These are phyloP conservation scores for Phytopythium litorale DNA, from an alignment of 352 stramenopile species.

Conservation along the genomic window DNA sequence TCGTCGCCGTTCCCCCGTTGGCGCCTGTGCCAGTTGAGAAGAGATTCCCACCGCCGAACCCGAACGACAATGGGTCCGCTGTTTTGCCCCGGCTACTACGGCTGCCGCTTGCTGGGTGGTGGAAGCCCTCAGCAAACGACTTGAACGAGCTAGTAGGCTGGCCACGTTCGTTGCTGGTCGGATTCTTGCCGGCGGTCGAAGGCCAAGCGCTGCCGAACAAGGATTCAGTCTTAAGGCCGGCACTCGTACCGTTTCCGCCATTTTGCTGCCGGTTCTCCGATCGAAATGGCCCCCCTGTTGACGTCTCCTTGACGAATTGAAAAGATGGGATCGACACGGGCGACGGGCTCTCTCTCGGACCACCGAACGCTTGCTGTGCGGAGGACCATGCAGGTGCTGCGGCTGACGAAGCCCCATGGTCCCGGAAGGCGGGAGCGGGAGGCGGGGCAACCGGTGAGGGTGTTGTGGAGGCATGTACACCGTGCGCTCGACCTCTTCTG, in stretches of 20 bases:
- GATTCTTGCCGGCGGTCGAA: background rate
- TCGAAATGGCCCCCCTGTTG: background rate
- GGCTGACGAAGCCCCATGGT: too few species aligned
- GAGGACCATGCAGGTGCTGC: background rate
- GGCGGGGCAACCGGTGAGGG: background rate
- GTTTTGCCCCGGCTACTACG: background rate
- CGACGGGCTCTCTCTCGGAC: background rate
- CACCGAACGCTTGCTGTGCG: background rate
- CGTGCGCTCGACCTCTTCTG: background rate
- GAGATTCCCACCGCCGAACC: constrained; percentile 1
- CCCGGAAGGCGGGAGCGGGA: background rate
- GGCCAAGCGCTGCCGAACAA: background rate
- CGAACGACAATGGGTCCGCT: background rate
- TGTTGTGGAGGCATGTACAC: background rate
- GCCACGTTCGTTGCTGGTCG: background rate
- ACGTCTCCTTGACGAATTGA: background rate
- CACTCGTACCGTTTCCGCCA: background rate
- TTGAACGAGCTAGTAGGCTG: background rate
- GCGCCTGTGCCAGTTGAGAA: constrained; percentile 3
- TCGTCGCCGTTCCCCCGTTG: constrained; percentile 1
- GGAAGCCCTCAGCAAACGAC: background rate
- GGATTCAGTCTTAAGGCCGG: background rate
- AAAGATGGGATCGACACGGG: background rate
- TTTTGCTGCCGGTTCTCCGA: background rate
- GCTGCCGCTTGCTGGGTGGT: constrained; percentile 9